phyloP scores from a whole-genome alignment of 2,329 filamentous ascomycete genomes.

The Botrytis galanthina region DNA sequence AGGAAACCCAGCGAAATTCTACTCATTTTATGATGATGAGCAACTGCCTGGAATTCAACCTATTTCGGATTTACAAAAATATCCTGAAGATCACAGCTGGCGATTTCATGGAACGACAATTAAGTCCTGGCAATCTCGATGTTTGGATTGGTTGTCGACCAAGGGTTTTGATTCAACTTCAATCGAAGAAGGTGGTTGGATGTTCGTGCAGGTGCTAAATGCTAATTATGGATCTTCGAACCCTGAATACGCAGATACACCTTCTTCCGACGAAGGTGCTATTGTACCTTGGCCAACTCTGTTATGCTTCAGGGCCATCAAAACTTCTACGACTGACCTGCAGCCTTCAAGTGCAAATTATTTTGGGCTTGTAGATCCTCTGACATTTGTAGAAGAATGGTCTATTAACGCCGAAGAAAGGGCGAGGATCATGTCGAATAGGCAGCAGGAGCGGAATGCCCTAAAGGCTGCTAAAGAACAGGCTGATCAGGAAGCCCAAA shows the following conservation, averaged over 20 bases:
- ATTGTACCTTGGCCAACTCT: slow-evolving; percentile 38
- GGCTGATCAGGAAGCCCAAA: slow-evolving; percentile 44
- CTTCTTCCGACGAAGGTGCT: slow-evolving; percentile 31
- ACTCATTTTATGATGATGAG: slow-evolving; percentile 28
- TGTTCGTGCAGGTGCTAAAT: slow-evolving; percentile 36
- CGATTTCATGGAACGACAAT: slow-evolving; percentile 29
- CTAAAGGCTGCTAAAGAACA: slow-evolving; percentile 42
- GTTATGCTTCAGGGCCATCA: slow-evolving; percentile 36
- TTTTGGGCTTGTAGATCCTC: slow-evolving; percentile 34
- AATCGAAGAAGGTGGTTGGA: slow-evolving; percentile 37
- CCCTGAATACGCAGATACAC: slow-evolving; percentile 29
- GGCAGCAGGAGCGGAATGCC: slow-evolving; percentile 51
- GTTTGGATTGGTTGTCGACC: slow-evolving; percentile 38
- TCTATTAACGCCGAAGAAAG: slow-evolving; percentile 37
- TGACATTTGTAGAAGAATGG: slow-evolving; percentile 42
- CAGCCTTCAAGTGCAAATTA: slow-evolving; percentile 10
- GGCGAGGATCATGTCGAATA: slow-evolving; percentile 48
- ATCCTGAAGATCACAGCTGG: slow-evolving; percentile 23
- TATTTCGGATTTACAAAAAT: slow-evolving; percentile 27
- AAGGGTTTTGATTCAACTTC: slow-evolving; percentile 33
- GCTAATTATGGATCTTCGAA: slow-evolving; percentile 29
- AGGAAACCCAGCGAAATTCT: slow-evolving; percentile 37
- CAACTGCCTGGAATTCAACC: slow-evolving; percentile 26
- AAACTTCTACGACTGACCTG: slow-evolving; percentile 19
- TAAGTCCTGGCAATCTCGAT: slow-evolving; percentile 36